These are phyloP conservation scores for Secale cereale DNA, from an alignment of 176 grass and related monocot species.

Conservation along the genomic window DNA sequence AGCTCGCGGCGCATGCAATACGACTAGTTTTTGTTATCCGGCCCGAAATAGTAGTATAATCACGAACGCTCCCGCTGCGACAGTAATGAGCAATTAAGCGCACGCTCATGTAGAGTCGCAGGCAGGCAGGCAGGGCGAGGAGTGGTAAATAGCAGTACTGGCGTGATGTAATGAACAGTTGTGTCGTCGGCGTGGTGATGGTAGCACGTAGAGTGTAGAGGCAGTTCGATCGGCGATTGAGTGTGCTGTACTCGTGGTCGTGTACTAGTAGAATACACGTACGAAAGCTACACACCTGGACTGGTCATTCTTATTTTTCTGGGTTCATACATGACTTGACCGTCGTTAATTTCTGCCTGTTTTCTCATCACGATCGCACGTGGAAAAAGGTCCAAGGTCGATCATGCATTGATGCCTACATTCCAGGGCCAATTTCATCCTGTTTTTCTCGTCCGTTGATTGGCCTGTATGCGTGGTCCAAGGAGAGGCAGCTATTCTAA, in stretches of 20 bases:
- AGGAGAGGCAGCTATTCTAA: too few relatives aligned
- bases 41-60: neutral
- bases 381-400: too few relatives aligned
- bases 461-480: too few relatives aligned
- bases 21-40: constrained; percentile 19
- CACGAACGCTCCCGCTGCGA: neutral
- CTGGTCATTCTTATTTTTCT: neutral
- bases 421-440: too few relatives aligned
- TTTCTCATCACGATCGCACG: too few relatives aligned
- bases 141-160: neutral
- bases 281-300: neutral
- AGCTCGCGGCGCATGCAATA: too few relatives aligned
- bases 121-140: too few relatives aligned
- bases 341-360: too few relatives aligned
- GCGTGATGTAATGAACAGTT: constrained; percentile 17
- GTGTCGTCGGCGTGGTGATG: constrained; percentile 23
- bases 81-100: constrained; percentile 6
- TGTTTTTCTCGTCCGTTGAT: too few relatives aligned
- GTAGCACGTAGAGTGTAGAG: neutral
- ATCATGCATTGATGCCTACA: too few relatives aligned
- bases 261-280: neutral
- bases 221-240: neutral
- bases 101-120: neutral
- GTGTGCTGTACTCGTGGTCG: neutral
- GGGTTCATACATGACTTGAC: too few relatives aligned